These are phyloP conservation scores for Solanum appendiculatum DNA, from an alignment of 257 asterid genomes.

Conservation along the genomic window DNA sequence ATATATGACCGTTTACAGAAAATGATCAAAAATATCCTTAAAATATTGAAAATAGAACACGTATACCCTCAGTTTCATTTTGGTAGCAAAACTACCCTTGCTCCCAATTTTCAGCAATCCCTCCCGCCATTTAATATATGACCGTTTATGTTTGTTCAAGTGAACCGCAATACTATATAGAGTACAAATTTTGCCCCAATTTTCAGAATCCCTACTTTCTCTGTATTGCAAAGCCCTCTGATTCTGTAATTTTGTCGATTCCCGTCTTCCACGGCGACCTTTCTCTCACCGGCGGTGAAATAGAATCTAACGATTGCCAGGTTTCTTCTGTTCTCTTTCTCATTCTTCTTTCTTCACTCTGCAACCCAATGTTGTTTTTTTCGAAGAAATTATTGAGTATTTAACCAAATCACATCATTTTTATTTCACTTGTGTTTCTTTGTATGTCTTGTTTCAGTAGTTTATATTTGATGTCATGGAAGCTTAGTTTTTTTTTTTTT, in stretches of 20 bases:
- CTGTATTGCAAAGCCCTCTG: not conserved
- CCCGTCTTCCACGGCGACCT: rapidly evolving
- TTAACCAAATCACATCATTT: not conserved
- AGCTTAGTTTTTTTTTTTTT: no score
- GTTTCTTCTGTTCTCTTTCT: not conserved
- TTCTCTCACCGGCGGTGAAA: not conserved
- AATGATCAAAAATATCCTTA: no score
- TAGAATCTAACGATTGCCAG: not conserved
- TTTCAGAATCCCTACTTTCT: not conserved
- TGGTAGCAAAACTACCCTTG: no score
- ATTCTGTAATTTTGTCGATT: not conserved
- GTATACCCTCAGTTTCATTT: no score
- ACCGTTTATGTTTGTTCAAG: not conserved
- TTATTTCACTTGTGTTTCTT: not conserved
- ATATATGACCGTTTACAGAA: no score
- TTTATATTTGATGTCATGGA: not conserved
- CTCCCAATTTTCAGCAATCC: not conserved
- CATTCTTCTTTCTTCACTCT: not conserved
- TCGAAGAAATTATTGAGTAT: not conserved
- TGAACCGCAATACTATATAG: no score
- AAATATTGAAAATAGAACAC: no score
- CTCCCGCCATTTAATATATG: not conserved
- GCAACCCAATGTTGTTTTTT: not conserved
- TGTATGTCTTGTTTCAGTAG: not conserved
- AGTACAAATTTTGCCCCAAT: not conserved